Base-by-base conservation (phyloP, 2,329 filamentous ascomycete genomes). In the Fusarium sp. region DNA sequence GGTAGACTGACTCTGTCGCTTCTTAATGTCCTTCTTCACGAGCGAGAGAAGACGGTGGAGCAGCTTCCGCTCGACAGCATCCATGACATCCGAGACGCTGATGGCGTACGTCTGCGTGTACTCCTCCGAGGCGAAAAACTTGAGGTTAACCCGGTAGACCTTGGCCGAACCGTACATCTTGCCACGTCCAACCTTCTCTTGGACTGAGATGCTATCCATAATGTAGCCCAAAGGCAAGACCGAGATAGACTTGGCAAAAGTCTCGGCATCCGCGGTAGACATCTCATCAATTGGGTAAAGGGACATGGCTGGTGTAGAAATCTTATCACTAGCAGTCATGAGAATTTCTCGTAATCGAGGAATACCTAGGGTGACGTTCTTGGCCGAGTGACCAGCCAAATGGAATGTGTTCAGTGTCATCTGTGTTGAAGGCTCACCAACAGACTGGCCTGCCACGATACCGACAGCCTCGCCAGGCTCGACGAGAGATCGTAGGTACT, bases 381-480 rank as follows among this genome's bases (percentile, higher is more conserved):
- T 98, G 33, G 97, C 93, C 22, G 97, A 95, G 87, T 98, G 96
- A 80, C 97, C 97, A 83, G 97, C 97, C 90, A 99, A 94, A 89
- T 99, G 97, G 90, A 99, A 99, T 32, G 97, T 99, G 85, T 99
- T 99, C 65, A 99, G 87, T 9, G 97, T 99, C 97, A 99, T 99
- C 83, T 99, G 97, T 12, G 97, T 99, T 3, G 95, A 98, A 10
- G 97, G 97, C 81, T 99, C 97, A 81, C 97, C 97, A 47, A 99
- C 92, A 35, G 96, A 98, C 84, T 99, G 97, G 11, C 95, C 95
- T 60, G 97, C 97, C 68, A 99, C 94, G 72, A 99, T 97, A 75
- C 97, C 97, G 30, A 99, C 95, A 30, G 97, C 96, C 85, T 99
- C 97, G 54, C 97, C 97, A 32, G 97, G 95, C 78, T 99, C 96